Conservation (phyloP, 768 basidiomycete species). For the Baorangia bicolor region DNA sequence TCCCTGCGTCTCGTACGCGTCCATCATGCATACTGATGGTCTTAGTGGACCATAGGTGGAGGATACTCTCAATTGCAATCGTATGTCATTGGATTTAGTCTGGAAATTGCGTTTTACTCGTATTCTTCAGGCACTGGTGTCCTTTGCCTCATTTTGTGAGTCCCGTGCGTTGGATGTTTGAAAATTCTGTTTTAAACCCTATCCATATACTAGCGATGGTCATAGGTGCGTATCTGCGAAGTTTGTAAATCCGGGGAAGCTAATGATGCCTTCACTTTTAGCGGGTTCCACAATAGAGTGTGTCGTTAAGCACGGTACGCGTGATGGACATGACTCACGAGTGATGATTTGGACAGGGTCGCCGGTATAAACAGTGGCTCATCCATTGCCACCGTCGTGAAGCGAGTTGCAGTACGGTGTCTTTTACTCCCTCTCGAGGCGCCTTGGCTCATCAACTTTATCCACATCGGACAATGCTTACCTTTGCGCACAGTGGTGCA, state of each 20-base stretch:
- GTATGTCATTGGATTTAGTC: background rate
- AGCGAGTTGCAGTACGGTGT: background rate
- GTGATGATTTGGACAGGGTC: background rate
- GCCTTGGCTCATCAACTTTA: background rate
- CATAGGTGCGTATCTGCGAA: background rate
- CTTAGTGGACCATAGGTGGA: slow-evolving; percentile 1
- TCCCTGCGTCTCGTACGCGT: background rate
- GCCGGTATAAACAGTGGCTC: background rate
- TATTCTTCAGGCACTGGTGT: background rate
- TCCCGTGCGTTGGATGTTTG: background rate
- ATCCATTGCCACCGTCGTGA: background rate
- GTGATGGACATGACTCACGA: background rate
- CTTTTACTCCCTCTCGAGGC: background rate
- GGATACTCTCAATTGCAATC: background rate
- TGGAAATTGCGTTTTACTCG: background rate
- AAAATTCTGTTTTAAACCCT: background rate
- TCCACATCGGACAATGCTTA: background rate
- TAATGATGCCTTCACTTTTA: background rate
- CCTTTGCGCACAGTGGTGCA: background rate
- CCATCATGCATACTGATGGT: background rate
- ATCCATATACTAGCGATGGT: background rate
- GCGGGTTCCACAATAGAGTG: background rate
- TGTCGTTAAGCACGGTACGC: background rate
- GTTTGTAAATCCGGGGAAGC: background rate
- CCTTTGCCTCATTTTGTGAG: background rate